Evolutionary conservation across 768 basidiomycete genomes (phyloP), one percentile per base, ranked within the genome.

Genomic region (Kwoniella pini): DNA sequence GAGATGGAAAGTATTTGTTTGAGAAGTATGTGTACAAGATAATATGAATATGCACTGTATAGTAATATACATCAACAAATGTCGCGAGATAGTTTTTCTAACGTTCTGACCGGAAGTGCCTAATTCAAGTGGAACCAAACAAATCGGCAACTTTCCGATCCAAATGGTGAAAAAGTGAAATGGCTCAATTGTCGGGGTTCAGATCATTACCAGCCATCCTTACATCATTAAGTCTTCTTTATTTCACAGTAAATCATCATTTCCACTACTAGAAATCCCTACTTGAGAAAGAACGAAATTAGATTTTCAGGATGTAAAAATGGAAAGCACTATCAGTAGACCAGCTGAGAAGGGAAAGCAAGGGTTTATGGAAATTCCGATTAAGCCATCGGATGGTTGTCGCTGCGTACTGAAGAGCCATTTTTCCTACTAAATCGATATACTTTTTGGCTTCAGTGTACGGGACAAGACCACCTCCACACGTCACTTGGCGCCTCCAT

Each of bases 61-160:
- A n/a, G n/a, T n/a, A n/a, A n/a, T n/a, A n/a, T n/a, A n/a, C n/a
- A n/a, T n/a, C n/a, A n/a, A n/a, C n/a, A n/a, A n/a, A n/a, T n/a
- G n/a, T n/a, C n/a, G n/a, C n/a, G n/a, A n/a, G n/a, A n/a, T n/a
- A n/a, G n/a, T n/a, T n/a, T n/a, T n/a, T n/a, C n/a, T n/a, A n/a
- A n/a, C n/a, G n/a, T n/a, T 44, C 22, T 30, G 15, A 9, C 21
- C 48, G 48, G 27, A 30, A 11, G 52, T 53, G 52, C 52, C 52
- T 53, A 36, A 40, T 44, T 36, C 54, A 31, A 45, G 39, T 57
- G 45, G 55, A 57, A 57, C 55, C 55, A 57, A 57, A 57, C 55
- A 57, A 57, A 57, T 38, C 42, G 38, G 19, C 7, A 52, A 19
- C n/a, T 38, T 33, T 15, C 15, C n/a, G 40, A 5, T 11, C 22